phyloP scores from a whole-genome alignment of 768 basidiomycete genomes.

The Boletus speciosus region DNA sequence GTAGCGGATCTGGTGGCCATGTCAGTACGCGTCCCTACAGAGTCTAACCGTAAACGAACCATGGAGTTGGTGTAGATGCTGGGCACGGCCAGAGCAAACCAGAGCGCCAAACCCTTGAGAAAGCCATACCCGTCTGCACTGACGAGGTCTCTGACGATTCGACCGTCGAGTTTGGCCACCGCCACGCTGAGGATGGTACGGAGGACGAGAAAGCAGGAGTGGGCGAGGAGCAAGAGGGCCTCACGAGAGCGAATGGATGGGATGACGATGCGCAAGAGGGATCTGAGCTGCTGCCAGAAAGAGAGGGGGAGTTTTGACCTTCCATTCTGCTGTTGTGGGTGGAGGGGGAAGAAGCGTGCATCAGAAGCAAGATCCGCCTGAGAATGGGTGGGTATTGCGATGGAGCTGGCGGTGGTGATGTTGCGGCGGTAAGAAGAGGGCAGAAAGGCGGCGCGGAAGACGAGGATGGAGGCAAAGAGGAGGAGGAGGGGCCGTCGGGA shows the following conservation, averaged over 20 bases:
- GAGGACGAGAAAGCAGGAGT: conserved; percentile 82
- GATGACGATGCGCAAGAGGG: conserved; percentile 69
- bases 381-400: conserved; percentile 65
- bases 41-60: conserved; percentile 40
- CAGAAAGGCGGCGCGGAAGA: conserved; percentile 46
- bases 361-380: conserved; percentile 48
- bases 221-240: conserved; percentile 64
- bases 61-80: conserved; percentile 96
- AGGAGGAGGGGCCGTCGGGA: conserved; percentile 36
- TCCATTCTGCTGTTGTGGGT: conserved; percentile 31
- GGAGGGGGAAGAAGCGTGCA: conserved; percentile 58
- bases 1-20: conserved; percentile 66
- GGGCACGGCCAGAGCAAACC: conserved; percentile 90
- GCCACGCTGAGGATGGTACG: conserved; percentile 84
- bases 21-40: background rate
- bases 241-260: conserved; percentile 66
- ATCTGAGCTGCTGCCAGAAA: conserved; percentile 69
- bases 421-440: conserved; percentile 8
- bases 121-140: conserved; percentile 86
- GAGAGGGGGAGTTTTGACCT: conserved; percentile 57
- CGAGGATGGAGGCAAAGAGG: conserved; percentile 44
- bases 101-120: conserved; percentile 72
- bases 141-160: conserved; percentile 85
- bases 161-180: conserved; percentile 85
- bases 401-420: conserved; percentile 54